A percentile compares a stretch with the other conserved stretches of the same genome.
Evolutionary conservation across 2,329 filamentous ascomycete species (phyloP).

Genomic region (Nakataea oryzae): DNA sequence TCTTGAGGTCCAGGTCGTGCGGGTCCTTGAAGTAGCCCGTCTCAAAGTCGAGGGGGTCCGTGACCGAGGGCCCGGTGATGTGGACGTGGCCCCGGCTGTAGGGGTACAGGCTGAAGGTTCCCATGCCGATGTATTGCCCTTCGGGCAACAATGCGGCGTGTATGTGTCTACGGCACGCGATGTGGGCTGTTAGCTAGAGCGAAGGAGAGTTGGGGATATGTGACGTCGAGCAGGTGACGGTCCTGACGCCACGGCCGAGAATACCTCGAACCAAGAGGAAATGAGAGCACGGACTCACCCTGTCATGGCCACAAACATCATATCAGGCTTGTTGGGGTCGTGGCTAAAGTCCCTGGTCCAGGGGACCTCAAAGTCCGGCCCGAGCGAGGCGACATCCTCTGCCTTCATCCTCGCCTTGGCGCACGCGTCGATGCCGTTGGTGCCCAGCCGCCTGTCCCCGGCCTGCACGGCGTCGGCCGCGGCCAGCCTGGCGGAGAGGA

Average conservation of each 20-base stretch:
- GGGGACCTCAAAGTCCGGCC: constrained; percentile 33
- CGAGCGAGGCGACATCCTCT: constrained; percentile 36
- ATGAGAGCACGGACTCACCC: constrained; percentile 7
- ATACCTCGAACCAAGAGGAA: no score
- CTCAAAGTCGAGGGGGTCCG: constrained; percentile 35
- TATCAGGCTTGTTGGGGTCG: constrained; percentile 8
- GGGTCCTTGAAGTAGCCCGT: constrained; percentile 38
- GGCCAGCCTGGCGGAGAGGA: constrained; percentile 14
- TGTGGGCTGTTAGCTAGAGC: constrained; percentile 11
- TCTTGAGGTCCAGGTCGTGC: constrained; percentile 36
- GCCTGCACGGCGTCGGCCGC: constrained; percentile 11
- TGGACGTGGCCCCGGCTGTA: constrained; percentile 50
- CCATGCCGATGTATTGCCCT: constrained; percentile 38
- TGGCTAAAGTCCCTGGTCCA: constrained; percentile 39
- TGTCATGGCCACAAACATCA: constrained; percentile 9
- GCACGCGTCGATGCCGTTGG: constrained; percentile 42
- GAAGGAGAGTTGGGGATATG: constrained; percentile 23
- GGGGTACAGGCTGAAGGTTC: constrained; percentile 45
- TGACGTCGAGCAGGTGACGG: no score
- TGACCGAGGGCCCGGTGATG: constrained; percentile 27
- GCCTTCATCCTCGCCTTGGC: constrained; percentile 42
- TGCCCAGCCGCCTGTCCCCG: constrained; percentile 31
- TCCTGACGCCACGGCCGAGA: no score
- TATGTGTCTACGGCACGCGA: background rate
- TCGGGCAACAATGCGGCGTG: constrained; percentile 7